Evolutionary conservation across 148 eudicot genomes (phyloP).

Genomic region (Dianthus caryophyllus): DNA sequence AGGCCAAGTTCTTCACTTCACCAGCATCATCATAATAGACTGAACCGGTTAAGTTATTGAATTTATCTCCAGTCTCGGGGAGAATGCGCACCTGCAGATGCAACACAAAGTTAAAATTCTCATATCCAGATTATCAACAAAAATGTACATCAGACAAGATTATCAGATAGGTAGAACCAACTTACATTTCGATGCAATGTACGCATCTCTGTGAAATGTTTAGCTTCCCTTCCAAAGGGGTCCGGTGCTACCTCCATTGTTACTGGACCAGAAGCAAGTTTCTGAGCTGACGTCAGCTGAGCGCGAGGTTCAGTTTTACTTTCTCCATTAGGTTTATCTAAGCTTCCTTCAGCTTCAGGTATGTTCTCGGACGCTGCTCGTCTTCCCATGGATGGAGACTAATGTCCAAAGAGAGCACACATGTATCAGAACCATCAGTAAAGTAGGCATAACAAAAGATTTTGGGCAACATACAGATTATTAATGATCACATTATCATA

Average conservation of each 20-base stretch:
- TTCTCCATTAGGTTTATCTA: slow-evolving; percentile 58
- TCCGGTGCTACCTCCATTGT: slow-evolving; percentile 63
- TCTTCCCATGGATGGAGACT: slow-evolving; percentile 92
- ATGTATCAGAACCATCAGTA: slow-evolving; percentile 2
- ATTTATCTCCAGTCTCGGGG: slow-evolving; percentile 74
- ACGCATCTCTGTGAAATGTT: slow-evolving; percentile 89
- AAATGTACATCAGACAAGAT: neutral
- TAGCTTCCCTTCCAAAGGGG: slow-evolving; percentile 85
- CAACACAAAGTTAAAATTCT: slow-evolving; percentile 10
- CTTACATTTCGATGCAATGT: slow-evolving; percentile 88
- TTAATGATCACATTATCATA: slow-evolving; percentile 15
- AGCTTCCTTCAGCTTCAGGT: slow-evolving; percentile 34
- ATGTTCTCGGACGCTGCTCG: slow-evolving; percentile 48
- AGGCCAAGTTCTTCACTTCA: slow-evolving; percentile 69
- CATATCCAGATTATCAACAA: slow-evolving; percentile 2
- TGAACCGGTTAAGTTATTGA: slow-evolving; percentile 73
- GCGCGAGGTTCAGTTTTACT: slow-evolving; percentile 53
- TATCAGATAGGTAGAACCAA: slow-evolving; percentile 1
- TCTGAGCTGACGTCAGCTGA: slow-evolving; percentile 75
- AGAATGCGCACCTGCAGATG: slow-evolving; percentile 75
- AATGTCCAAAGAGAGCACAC: neutral
- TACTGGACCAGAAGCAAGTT: slow-evolving; percentile 54
- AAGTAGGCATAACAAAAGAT: neutral
- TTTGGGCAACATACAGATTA: neutral
- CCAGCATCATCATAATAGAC: slow-evolving; percentile 84